Base-by-base conservation (phyloP, 768 basidiomycete species). In the Neoboletus brunneissimus region DNA sequence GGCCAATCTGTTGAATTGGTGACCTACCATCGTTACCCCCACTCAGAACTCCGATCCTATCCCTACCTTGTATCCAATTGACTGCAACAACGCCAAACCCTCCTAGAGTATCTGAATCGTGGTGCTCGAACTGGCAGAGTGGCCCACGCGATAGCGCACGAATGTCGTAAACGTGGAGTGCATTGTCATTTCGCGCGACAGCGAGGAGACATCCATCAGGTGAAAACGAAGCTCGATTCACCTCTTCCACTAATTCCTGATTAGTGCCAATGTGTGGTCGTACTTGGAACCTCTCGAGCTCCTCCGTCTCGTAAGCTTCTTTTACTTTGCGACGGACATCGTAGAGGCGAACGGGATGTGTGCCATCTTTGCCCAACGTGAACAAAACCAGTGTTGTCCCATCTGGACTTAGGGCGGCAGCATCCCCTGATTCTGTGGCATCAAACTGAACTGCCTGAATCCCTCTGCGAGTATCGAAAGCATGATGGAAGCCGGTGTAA, bases 1-100 rank as follows among this genome's bases (percentile, higher is more conserved):
- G 41, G 38, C 37, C 15, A 16, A 42, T 22, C 7, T 5, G 20
- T 44, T 31, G 43, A 18, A 43, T 37, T 22, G 15, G 42, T 12
- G 47, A 64, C 79, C 54, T 58, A 87, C 87, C 87, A 64, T 89
- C 87, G 35, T 79, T 74, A 0, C 87, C 86, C 4, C 83, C 86
- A 10, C 81, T 86, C 20, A 85, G 66, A 20, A 88, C 74, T 5
- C 82, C 80, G n/a, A 76, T 59, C 65, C 77, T 69, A 15, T 62
- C 54, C 45, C 72, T 68, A 9, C 70, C 73, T 49, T 81, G 72
- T 15, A 83, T 68, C 87, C 86, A 89, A 45, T 79, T 69, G 22
- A 75, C 74, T 37, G 79, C 75, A 3, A 80, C 75, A 27, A 86
- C 69, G 0, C 86, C 87, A 65, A 72, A 86, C 3, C 57, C 58